These are phyloP conservation scores for Bipolaris victoriae DNA, from an alignment of 2,329 filamentous ascomycete species.

Conservation along the genomic window DNA sequence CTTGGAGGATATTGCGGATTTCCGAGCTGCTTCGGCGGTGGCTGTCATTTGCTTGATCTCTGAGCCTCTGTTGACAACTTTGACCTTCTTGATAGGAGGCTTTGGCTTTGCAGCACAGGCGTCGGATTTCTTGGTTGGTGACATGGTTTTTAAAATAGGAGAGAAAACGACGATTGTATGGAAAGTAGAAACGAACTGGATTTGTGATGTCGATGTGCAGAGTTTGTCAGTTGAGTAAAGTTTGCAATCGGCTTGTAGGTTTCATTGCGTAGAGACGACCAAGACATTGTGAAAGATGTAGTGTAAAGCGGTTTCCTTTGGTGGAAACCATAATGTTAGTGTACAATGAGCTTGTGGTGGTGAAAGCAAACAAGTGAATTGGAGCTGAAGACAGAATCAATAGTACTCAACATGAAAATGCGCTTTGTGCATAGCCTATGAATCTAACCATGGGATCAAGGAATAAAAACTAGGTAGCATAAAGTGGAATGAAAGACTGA, in stretches of 20 bases:
- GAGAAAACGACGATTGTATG: not conserved
- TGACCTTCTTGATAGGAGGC: constrained; percentile 6
- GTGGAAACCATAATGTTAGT: not conserved
- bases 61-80: constrained; percentile 1
- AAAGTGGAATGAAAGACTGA: not conserved
- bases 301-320: not conserved
- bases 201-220: not conserved
- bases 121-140: not conserved
- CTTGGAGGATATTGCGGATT: not conserved
- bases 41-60: constrained; percentile 4
- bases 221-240: not conserved
- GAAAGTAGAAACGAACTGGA: not conserved
- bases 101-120: not conserved
- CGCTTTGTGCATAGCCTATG: not conserved
- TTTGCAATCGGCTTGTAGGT: not conserved
- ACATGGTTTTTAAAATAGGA: not conserved
- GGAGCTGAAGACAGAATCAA: not conserved
- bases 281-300: not conserved
- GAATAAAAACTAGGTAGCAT: not conserved
- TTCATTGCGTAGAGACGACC: not conserved
- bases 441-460: not conserved
- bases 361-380: not conserved
- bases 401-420: not conserved
- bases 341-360: not conserved
- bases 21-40: not conserved